Base-by-base conservation (phyloP, 768 basidiomycete species). In the Hygrophorus russula region DNA sequence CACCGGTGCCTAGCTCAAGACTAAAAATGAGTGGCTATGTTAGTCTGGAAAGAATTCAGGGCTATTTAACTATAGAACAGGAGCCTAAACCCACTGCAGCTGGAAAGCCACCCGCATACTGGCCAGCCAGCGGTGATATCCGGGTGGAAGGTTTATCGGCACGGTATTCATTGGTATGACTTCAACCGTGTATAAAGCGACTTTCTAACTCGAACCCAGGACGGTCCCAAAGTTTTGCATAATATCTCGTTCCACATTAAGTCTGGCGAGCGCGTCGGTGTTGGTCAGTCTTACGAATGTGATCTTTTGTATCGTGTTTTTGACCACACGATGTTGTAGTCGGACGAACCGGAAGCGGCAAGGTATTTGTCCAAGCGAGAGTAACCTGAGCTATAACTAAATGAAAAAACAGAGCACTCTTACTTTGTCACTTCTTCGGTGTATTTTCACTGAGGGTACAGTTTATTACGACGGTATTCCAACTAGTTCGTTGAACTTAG, bases 41-140 rank as follows among this genome's bases (percentile, higher is more conserved):
- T 40, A 69, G 70, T 49, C 52, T 69, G 24, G 88, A 92, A 54
- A 80, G 89, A 46, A 78, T 90, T 1, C 72, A 82, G 42, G 80
- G 59, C 1, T 82, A 76, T 52, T 55, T 80, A n/a, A 53, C 63
- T 27, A 76, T 79, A 43, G 78, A 80, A 31, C 73, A 76, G 39
- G 78, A 82, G 53, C 66, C 66, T 4, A 56, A 61, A 42, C 46
- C 66, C 2, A 63, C 63, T 0, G 45, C 56, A 12, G 44, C 53
- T 9, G 70, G 71, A 36, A 57, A 61, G 27, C 80, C 80, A 2
- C 79, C 81, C 2, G 79, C 80, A 0, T 68, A 76, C 46, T 83
- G 81, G 80, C 80, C 80, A 0, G 62, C 72, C 10, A 73, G 70
- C 10, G 80, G 80, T 9, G 61, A 68, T 19, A 62, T 82, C 27